phyloP scores from a whole-genome alignment of 208 protist species.

The Leishmania mexicana region DNA sequence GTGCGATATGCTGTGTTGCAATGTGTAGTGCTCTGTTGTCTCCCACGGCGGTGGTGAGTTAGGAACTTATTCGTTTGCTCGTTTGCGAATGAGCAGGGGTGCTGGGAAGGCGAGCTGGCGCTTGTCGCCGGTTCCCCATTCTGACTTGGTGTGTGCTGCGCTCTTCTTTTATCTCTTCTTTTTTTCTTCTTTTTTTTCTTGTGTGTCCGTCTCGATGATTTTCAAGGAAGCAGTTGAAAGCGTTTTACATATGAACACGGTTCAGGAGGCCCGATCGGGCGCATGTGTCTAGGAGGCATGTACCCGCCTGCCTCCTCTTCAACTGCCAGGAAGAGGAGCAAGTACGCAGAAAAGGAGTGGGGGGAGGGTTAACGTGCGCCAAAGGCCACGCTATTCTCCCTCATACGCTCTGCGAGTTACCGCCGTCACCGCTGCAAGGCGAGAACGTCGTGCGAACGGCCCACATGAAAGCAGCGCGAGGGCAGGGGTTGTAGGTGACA shows the following conservation, averaged over 20 bases:
- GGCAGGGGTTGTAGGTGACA: too few relatives aligned
- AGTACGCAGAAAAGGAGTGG: background rate
- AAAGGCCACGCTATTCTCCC: background rate
- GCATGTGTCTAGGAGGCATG: background rate
- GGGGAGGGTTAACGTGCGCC: background rate
- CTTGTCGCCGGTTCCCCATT: background rate
- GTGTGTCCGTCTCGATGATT: background rate
- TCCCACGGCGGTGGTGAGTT: too few relatives aligned
- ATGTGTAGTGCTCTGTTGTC: too few relatives aligned
- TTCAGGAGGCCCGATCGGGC: background rate
- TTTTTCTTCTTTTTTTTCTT: background rate
- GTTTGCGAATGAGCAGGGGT: background rate
- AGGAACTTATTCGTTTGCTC: too few relatives aligned
- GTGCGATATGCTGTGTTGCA: background rate
- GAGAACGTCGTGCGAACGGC: background rate
- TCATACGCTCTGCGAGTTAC: background rate
- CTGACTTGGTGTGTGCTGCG: background rate
- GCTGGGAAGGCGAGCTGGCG: background rate
- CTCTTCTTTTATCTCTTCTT: background rate
- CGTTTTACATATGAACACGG: background rate
- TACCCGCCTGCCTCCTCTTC: background rate
- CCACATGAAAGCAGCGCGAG: background rate
- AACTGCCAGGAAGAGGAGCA: background rate
- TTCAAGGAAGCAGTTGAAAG: background rate
- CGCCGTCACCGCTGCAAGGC: background rate